Evolutionary conservation across 2,329 filamentous ascomycete genomes (phyloP), one percentile per base, ranked within the genome.

Genomic region (Beauveria sp.): DNA sequence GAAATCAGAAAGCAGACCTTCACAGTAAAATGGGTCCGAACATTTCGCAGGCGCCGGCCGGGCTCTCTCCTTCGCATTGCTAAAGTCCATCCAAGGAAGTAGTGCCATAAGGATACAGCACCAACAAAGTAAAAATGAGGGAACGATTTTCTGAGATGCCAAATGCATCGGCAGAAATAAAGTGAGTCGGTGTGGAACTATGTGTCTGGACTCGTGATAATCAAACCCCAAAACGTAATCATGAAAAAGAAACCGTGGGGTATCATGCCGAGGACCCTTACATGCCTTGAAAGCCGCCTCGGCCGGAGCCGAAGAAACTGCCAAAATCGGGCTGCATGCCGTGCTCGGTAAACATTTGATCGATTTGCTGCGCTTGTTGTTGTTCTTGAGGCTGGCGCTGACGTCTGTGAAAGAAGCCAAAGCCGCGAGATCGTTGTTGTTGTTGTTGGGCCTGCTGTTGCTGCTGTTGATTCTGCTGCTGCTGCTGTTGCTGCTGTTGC

Each of bases 261-360:
- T 76, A 76, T 75, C 72, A 73, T 70, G 69, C 67, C 67, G 66
- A 66, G 63, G 65, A 66, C 69, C 70, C 67, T 75, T 65, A 77
- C 72, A 77, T 75, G 63, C 74, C 74, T 67, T 76, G 75, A 67
- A 77, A 77, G 66, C 72, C 72, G 65, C 75, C 74, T 66, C 75
- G 68, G 63, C 75, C 75, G 61, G 73, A 74, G 55, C 76, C 76
- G 67, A 80, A 78, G 65, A 79, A 76, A 66, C 76, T 74, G 55
- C 75, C 75, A 75, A 77, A 80, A 62, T 80, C 76, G 37, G 75
- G 71, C 63, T 75, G 73, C 70, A 78, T 78, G 62, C 72, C 75
- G 63, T 78, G 73, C 61, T 77, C 74, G 59, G 76, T 76, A 70
- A 82, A 76, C 70, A 82, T 78, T 43, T 80, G 79, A 59, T 81